Percentiles rank a stretch among this genome's conserved stretches.
phyloP scores from a whole-genome alignment of 352 stramenopile species.

The Pythium biforme region DNA sequence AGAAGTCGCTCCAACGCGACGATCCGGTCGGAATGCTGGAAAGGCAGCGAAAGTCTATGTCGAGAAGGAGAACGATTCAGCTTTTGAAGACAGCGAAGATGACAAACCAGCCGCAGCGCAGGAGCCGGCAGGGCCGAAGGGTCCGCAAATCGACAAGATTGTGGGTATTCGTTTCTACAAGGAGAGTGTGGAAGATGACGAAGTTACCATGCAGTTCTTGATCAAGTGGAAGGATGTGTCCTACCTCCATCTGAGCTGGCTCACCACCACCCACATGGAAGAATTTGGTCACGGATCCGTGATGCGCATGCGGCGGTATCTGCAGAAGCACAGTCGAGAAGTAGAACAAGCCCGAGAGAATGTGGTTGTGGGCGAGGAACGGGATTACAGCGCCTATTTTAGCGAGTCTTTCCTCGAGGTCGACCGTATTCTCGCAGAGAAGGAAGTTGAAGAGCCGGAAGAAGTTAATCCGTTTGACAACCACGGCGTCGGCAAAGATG shows the following conservation, averaged over 20 bases:
- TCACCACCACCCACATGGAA: constrained; percentile 94
- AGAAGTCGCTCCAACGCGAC: constrained; percentile 51
- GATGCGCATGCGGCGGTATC: constrained; percentile 80
- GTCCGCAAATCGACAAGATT: constrained; percentile 93
- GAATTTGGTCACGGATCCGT: constrained; percentile 76
- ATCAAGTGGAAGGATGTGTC: constrained; percentile 99
- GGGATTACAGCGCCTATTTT: constrained; percentile 82
- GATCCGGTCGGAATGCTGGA: constrained; percentile 78
- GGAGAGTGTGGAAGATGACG: constrained; percentile 34
- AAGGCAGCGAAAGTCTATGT: constrained; percentile 87
- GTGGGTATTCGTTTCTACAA: constrained; percentile 87
- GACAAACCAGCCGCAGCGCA: constrained; percentile 44
- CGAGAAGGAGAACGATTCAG: constrained; percentile 69
- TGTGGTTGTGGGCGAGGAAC: constrained; percentile 69
- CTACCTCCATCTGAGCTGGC: constrained; percentile 98
- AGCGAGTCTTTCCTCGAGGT: constrained; percentile 83
- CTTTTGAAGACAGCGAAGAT: constrained; percentile 70
- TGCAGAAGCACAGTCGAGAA: constrained; percentile 85
- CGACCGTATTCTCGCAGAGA: constrained; percentile 73
- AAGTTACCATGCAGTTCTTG: constrained; percentile 94
- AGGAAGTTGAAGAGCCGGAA: constrained; percentile 75
- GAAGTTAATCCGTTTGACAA: constrained; percentile 73
- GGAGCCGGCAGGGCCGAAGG: constrained; percentile 49
- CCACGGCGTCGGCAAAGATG: constrained; percentile 40
- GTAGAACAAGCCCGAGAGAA: constrained; percentile 78